Base-by-base conservation (phyloP, 1,284 basidiomycete species). In the Trichosporon ovoides region DNA sequence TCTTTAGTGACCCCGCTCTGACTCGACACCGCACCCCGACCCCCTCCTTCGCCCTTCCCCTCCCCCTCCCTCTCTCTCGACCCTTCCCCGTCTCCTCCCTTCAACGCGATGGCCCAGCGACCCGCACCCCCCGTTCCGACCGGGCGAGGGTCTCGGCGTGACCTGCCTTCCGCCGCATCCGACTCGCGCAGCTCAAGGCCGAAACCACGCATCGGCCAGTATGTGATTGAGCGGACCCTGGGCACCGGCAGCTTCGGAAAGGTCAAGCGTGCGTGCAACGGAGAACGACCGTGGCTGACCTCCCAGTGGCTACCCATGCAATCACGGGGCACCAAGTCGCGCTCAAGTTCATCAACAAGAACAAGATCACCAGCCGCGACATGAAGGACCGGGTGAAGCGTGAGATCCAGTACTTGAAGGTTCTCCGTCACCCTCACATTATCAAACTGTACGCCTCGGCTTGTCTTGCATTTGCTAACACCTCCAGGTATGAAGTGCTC, bases 331-430 rank as follows among this genome's bases (percentile, higher is more conserved):
- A 97, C 72, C 87, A 87, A 67, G 95, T 98, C 43, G 95, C 95
- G 3, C 92, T 98, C 88, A 98, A 98, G 81, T 92, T 91, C 72
- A 92, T 98, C 70, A 92, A 91, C 60, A 92, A 95, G 74, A 88
- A 89, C 58, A 92, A 91, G 70, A 97, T 98, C 61, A 87, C 88
- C 64, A 85, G 87, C 63, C 88, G 91, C 67, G 90, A 92, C 78
- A 95, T 91, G 72, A 92, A 90, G 76, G 87, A 86, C 52, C 81
- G 95, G 55, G 94, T 98, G 19, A 89, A 92, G 76, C 85, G 93
- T 49, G 95, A 98, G 79, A 93, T 95, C 66, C 91, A 95, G 73
- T 96, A 95, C 79, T 88, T 96, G 83, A 86, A 90, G 61, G 85
- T 91, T 38, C 83, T 97, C 19, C 81, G 90, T 49, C 93, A 97